Conservation (phyloP, 805 yeast genomes). For the Brettanomyces nanus region DNA sequence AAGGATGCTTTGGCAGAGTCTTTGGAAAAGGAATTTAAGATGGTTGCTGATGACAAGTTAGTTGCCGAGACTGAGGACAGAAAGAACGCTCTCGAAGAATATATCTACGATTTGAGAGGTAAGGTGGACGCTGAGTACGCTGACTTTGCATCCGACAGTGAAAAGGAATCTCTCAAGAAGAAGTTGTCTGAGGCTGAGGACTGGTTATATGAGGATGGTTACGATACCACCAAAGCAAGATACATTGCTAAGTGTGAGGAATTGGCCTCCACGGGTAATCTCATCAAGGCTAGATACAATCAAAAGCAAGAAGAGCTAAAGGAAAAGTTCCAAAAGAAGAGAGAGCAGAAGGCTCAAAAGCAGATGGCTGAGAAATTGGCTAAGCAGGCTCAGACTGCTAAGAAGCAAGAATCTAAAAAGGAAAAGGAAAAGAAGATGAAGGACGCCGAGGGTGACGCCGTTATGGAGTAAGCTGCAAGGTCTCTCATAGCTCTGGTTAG, state of each 20-base stretch:
- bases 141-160: conserved; percentile 82
- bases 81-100: conserved; percentile 97
- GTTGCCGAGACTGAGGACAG: conserved; percentile 98
- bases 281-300: conserved; percentile 90
- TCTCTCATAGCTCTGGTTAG: too few relatives aligned
- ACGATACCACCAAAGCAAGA: conserved; percentile 91
- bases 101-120: conserved; percentile 95
- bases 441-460: conserved; percentile 1
- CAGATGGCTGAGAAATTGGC: conserved; percentile 37
- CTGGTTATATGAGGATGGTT: conserved; percentile 97
- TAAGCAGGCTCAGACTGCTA: conserved; percentile 43
- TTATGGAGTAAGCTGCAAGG: background rate
- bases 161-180: conserved; percentile 69
- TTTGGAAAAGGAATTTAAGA: conserved; percentile 76
- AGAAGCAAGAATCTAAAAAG: conserved; percentile 30
- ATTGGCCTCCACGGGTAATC: conserved; percentile 87
- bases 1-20: conserved; percentile 45
- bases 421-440: conserved; percentile 11
- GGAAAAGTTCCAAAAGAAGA: conserved; percentile 78
- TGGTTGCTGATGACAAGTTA: conserved; percentile 86
- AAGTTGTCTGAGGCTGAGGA: conserved; percentile 85
- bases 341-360: conserved; percentile 37
- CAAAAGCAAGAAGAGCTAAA: conserved; percentile 93
- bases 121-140: conserved; percentile 89
- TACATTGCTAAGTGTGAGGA: conserved; percentile 98